Percentiles rank a stretch among this genome's conserved stretches.
Conservation (phyloP, 768 basidiomycete species). For the Atractiella rhizophila region DNA sequence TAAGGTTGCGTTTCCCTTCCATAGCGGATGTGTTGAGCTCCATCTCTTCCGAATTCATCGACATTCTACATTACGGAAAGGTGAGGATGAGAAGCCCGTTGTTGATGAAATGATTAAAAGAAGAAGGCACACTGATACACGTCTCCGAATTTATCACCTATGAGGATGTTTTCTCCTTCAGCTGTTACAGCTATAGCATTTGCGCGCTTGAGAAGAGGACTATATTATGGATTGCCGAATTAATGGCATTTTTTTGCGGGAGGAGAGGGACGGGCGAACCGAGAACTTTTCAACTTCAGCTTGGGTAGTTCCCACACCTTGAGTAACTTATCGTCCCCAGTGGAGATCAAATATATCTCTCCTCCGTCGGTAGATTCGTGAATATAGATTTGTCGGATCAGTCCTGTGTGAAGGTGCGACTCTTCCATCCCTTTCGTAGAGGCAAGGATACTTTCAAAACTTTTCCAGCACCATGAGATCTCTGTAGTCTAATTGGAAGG, state of each 20-base stretch:
- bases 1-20: not conserved
- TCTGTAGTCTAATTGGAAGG: no score
- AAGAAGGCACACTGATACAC: constrained; percentile 40
- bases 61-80: not conserved
- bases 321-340: constrained; percentile 52
- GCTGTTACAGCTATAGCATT: constrained; percentile 41
- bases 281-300: constrained; percentile 33
- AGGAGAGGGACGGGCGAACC: constrained; percentile 29
- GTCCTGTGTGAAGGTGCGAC: no score
- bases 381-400: no score
- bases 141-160: constrained; percentile 88
- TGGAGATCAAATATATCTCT: no score
- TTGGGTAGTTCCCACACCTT: constrained; percentile 43
- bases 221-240: constrained; percentile 23
- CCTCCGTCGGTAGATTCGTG: no score
- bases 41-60: not conserved
- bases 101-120: constrained; percentile 1
- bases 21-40: not conserved
- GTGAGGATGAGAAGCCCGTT: constrained; percentile 3
- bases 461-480: no score
- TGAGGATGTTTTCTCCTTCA: constrained; percentile 40
- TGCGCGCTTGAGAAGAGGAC: constrained; percentile 61
- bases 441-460: no score
- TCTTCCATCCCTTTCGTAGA: no score
- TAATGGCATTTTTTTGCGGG: constrained; percentile 8